A percentile compares a stretch with the other conserved stretches of the same genome.
phyloP scores from a whole-genome alignment of 257 asterid species.

The Lavandula angustifolia region DNA sequence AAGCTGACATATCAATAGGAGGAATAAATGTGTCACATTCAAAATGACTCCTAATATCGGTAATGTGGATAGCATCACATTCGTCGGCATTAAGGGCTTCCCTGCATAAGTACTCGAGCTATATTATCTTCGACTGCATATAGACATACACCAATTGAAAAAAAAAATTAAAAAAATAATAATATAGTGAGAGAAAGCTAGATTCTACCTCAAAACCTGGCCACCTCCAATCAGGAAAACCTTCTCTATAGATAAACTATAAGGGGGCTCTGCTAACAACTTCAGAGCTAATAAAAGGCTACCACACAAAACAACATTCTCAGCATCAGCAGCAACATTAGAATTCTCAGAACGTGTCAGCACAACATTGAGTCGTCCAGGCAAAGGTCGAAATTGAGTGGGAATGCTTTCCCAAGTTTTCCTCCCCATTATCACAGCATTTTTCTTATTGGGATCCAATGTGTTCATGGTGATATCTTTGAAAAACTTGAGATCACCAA shows the following conservation, averaged over 20 bases:
- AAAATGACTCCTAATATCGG: constrained; percentile 63
- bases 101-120: constrained; percentile 49
- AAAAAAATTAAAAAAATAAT: background rate
- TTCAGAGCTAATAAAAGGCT: constrained; percentile 70
- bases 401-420: constrained; percentile 99
- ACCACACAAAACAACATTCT: constrained; percentile 65
- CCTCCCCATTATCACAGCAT: constrained; percentile 96
- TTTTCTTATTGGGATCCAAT: constrained; percentile 59
- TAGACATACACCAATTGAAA: background rate
- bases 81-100: constrained; percentile 75
- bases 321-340: constrained; percentile 47
- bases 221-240: constrained; percentile 96
- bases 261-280: constrained; percentile 71
- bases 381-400: constrained; percentile 67
- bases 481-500: constrained; percentile 85
- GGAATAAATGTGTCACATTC: constrained; percentile 93
- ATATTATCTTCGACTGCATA: constrained; percentile 4
- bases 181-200: background rate
- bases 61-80: constrained; percentile 86
- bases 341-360: constrained; percentile 71
- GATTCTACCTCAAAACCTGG: constrained; percentile 70
- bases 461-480: constrained; percentile 73
- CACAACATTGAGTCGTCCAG: constrained; percentile 92
- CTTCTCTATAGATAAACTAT: constrained; percentile 61
- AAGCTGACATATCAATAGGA: constrained; percentile 61